Evolutionary conservation across 1,284 basidiomycete species (phyloP), one percentile per base, ranked within the genome.

Genomic region (Neonothopanus nambi): DNA sequence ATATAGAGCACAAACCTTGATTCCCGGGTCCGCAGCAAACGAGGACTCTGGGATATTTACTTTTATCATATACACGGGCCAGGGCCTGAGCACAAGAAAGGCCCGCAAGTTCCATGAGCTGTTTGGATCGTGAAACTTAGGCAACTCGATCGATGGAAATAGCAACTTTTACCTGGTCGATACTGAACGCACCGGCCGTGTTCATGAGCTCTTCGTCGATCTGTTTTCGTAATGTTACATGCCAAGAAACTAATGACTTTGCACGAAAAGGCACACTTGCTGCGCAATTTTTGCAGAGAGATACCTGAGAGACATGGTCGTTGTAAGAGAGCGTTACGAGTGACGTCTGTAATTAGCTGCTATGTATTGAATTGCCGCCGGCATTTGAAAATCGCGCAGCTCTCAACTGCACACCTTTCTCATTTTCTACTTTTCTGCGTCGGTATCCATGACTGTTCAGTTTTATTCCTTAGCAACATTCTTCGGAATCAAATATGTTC

Each of bases 91-190:
- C 97, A 65, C 96, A 98, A 0, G 96, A 89, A 13, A 98, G 76
- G 0, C 97, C 97, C n/a, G 97, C 97, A 2, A 99, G 82, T 67
- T 99, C 96, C 95, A 99, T 99, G 24, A 99, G 76, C 91, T 97
- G 75, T 95, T 33, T 33, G 30, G 8, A 11, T 33, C 30, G 35
- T 17, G 41, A 23, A 17, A 24, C 21, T 13, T 21, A 17, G 28
- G 11, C 21, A 42, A 21, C 11, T 40, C 30, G 13, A 33, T 15
- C 17, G 30, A 46, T 28, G 17, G 13, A 18, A 23, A 20, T 13
- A 24, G 48, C 23, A 36, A n/a, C n/a, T n/a, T n/a, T n/a, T 51
- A 87, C 92, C 80, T 96, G 94, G 64, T 96, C 93, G 37, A 98
- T 74, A 62, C 90, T 93, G 77, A 95, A 98, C 3, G 92, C 92